These are phyloP conservation scores for Paraconiothyrium sp. DNA, from an alignment of 2,329 filamentous ascomycete genomes.

Conservation along the genomic window DNA sequence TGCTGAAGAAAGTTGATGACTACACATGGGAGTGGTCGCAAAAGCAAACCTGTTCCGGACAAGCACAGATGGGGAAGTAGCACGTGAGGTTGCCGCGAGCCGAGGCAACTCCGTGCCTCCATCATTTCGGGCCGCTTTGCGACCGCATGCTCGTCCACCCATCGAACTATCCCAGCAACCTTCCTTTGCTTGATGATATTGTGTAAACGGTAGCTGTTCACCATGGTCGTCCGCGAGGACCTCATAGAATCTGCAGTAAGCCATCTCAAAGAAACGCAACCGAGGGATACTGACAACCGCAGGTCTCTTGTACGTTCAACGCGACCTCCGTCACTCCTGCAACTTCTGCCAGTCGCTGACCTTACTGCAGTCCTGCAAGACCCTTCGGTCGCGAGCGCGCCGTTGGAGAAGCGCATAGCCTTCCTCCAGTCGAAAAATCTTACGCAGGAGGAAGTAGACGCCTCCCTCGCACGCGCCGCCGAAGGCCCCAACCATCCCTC, in stretches of 20 bases:
- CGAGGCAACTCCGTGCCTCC: conserved; percentile 19
- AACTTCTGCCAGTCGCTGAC: conserved; percentile 27
- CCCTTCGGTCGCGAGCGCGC: conserved; percentile 85
- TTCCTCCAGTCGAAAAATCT: conserved; percentile 97
- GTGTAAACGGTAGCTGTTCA: conserved; percentile 51
- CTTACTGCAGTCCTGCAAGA: conserved; percentile 82
- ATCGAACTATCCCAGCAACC: conserved; percentile 26
- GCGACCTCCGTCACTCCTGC: conserved; percentile 6
- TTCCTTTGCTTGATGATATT: conserved; percentile 25
- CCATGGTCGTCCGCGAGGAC: conserved; percentile 95
- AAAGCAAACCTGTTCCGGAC: conserved; percentile 1
- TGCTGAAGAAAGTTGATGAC: neutral
- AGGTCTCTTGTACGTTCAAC: conserved; percentile 62
- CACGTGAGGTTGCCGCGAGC: conserved; percentile 15
- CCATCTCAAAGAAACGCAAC: conserved; percentile 9
- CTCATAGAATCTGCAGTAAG: conserved; percentile 78
- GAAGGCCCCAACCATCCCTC: conserved; percentile 61
- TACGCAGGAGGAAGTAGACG: conserved; percentile 92
- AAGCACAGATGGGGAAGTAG: neutral
- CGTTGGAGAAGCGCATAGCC: conserved; percentile 90
- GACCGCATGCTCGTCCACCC: conserved; percentile 20
- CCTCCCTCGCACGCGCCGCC: conserved; percentile 79
- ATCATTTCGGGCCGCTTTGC: conserved; percentile 23
- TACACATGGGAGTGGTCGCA: neutral
- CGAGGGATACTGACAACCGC: conserved; percentile 34